Evolutionary conservation across 2,329 filamentous ascomycete species (phyloP).

Genomic region (Aspergillus sp.): DNA sequence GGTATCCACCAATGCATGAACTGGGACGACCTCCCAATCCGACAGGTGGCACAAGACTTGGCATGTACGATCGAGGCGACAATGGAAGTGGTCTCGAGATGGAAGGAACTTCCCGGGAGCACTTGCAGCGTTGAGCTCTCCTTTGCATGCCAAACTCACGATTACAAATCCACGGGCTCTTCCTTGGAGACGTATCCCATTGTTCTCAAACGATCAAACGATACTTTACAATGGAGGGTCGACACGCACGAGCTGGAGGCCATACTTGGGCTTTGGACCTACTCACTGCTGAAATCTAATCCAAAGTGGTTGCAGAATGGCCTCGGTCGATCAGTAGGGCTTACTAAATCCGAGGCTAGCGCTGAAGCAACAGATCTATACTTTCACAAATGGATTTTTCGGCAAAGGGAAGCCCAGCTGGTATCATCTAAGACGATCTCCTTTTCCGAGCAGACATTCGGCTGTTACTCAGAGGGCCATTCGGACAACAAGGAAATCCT

Average conservation of each 20-base stretch:
- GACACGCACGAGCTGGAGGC: constrained; percentile 36
- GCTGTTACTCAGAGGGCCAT: constrained; percentile 17
- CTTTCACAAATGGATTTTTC: constrained; percentile 40
- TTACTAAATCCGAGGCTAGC: constrained; percentile 25
- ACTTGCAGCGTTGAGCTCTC: constrained; percentile 25
- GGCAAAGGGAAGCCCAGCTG: constrained; percentile 29
- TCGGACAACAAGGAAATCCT: constrained; percentile 26
- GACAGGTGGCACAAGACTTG: constrained; percentile 27
- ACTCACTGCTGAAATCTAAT: constrained; percentile 33
- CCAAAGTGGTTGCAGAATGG: constrained; percentile 19
- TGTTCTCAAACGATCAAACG: constrained; percentile 24
- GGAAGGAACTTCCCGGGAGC: constrained; percentile 21
- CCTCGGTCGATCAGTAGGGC: constrained; percentile 30
- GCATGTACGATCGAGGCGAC: constrained; percentile 32
- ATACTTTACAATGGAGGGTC: constrained; percentile 32
- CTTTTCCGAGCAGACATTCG: constrained; percentile 27
- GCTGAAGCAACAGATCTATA: constrained; percentile 29
- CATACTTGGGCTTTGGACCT: constrained; percentile 38
- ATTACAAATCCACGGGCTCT: constrained; percentile 1
- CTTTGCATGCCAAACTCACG: constrained; percentile 21
- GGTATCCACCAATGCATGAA: constrained; percentile 13
- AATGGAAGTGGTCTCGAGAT: constrained; percentile 34
- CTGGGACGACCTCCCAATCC: constrained; percentile 37
- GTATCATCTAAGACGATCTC: constrained; percentile 25
- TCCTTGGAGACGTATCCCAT: constrained; percentile 22